Evolutionary conservation across 352 stramenopile genomes (phyloP).

Genomic region (Globisporangium acanthophoron): DNA sequence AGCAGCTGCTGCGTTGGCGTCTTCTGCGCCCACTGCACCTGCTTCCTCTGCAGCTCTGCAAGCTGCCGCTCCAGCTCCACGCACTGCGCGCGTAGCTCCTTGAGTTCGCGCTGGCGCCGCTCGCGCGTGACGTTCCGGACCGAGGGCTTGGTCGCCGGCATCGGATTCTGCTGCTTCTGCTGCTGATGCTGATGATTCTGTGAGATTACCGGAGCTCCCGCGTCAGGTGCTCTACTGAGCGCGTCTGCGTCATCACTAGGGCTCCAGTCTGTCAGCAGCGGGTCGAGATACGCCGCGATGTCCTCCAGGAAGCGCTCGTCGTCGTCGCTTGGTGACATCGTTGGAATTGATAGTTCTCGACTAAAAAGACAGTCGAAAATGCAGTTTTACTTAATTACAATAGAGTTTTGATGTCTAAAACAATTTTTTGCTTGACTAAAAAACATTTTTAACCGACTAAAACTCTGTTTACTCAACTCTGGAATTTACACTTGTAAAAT

Average conservation of each 20-base stretch:
- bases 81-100: slow-evolving; percentile 1
- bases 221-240: not conserved
- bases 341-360: too few relatives aligned
- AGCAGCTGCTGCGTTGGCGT: slow-evolving; percentile 1
- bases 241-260: not conserved
- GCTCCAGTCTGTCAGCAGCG: slow-evolving; percentile 3
- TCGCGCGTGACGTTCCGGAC: slow-evolving; percentile 3
- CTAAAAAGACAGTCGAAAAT: too few relatives aligned
- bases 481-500: too few relatives aligned
- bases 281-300: slow-evolving; percentile 6
- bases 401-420: too few relatives aligned
- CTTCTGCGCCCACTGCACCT: not conserved
- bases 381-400: too few relatives aligned
- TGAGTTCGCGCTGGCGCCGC: not conserved
- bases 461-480: too few relatives aligned
- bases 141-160: too few relatives aligned
- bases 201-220: not conserved
- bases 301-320: slow-evolving; percentile 1
- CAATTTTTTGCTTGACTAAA: too few relatives aligned
- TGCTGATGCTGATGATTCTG: not conserved
- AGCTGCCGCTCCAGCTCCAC: slow-evolving; percentile 2
- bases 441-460: too few relatives aligned
- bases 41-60: not conserved
- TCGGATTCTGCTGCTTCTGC: too few relatives aligned
- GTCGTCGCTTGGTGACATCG: not conserved